These are phyloP conservation scores for Coemansia sp. DNA, from an alignment of 192 early-diverging fungal species.

Conservation along the genomic window DNA sequence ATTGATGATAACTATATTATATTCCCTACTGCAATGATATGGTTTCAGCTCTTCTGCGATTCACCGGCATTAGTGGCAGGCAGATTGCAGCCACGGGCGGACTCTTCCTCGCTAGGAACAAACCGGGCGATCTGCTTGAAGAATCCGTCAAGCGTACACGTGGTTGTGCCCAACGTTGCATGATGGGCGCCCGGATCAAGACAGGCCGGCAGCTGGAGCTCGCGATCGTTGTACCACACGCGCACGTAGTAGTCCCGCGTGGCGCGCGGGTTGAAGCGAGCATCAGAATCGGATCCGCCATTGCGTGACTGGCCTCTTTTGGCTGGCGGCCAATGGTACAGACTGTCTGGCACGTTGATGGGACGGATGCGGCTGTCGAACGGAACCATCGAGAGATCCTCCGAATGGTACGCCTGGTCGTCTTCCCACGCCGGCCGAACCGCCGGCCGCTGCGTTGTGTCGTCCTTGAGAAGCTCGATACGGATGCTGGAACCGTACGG, in stretches of 20 bases:
- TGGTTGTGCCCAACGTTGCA: constrained; percentile 24
- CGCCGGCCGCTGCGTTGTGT: constrained; percentile 21
- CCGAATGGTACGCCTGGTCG: constrained; percentile 20
- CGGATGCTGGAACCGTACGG: constrained; percentile 41
- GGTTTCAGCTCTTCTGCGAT: neutral
- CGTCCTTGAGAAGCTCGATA: constrained; percentile 49
- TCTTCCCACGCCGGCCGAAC: constrained; percentile 42
- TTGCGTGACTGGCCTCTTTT: neutral
- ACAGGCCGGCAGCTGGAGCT: constrained; percentile 43
- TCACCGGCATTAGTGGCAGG: constrained; percentile 1
- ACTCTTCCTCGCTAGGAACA: constrained; percentile 32
- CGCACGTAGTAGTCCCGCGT: constrained; percentile 53
- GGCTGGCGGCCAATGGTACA: constrained; percentile 35
- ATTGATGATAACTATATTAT: neutral
- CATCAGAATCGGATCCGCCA: neutral
- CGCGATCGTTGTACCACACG: constrained; percentile 50
- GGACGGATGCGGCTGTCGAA: constrained; percentile 34
- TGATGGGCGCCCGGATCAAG: constrained; percentile 53
- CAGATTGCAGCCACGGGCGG: constrained; percentile 7
- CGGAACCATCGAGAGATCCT: constrained; percentile 22
- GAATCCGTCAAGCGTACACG: constrained; percentile 55
- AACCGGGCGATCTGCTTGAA: constrained; percentile 49
- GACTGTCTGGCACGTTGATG: constrained; percentile 29
- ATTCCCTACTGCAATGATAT: neutral
- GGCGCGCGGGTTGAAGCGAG: constrained; percentile 26